Conservation (phyloP, 228 moss, liverwort and hornwort genomes). For the Sphagnum fallax region DNA sequence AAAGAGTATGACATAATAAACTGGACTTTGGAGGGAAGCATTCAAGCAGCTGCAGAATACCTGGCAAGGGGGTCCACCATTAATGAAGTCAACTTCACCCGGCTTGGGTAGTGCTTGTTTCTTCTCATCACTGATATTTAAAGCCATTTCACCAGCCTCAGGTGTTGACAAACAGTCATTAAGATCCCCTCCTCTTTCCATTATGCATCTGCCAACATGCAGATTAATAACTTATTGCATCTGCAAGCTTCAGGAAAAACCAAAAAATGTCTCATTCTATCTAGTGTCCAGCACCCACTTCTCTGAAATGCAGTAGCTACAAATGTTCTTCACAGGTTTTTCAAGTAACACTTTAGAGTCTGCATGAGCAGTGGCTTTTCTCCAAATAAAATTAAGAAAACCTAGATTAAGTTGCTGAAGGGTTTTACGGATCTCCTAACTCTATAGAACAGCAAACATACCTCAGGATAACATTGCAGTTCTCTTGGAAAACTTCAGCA, state of each 20-base stretch:
- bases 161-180: conserved; percentile 81
- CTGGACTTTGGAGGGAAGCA: background rate
- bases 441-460: conserved; percentile 8
- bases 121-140: conserved; percentile 36
- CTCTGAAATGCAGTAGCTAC: too few relatives aligned
- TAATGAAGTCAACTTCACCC: conserved; percentile 95
- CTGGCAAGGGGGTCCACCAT: conserved; percentile 97
- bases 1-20: background rate
- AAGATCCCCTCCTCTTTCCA: conserved; percentile 83
- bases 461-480: conserved; percentile 94
- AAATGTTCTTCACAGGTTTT: too few relatives aligned
- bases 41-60: conserved; percentile 19
- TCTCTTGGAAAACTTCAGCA: conserved; percentile 73
- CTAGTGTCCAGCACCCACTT: too few relatives aligned
- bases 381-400: too few relatives aligned
- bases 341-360: too few relatives aligned
- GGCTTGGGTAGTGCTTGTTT: conserved; percentile 63
- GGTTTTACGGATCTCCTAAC: too few relatives aligned
- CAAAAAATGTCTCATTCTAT: too few relatives aligned
- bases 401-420: too few relatives aligned
- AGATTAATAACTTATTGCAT: background rate
- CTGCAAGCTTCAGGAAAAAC: too few relatives aligned
- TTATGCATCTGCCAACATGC: conserved; percentile 51
- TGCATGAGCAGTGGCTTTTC: too few relatives aligned
- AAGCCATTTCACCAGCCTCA: conserved; percentile 73